phyloP scores from a whole-genome alignment of 2,329 filamentous ascomycete species.

The Beauveria bassiana region DNA sequence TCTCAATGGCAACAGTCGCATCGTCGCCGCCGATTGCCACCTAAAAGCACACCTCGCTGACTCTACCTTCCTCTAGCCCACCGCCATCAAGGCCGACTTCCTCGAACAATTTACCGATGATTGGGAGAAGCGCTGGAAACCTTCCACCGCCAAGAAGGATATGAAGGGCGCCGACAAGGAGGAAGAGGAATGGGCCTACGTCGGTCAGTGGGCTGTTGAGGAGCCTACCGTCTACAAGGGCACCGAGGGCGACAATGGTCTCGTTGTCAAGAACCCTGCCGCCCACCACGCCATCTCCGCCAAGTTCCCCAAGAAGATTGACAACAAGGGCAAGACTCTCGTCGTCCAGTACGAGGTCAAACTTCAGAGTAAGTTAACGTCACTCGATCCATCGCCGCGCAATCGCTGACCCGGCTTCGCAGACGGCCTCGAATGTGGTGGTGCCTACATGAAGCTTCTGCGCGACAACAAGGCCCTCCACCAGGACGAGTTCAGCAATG shows the following conservation, averaged over 20 bases:
- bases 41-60: slow-evolving; percentile 11
- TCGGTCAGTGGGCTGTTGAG: slow-evolving; percentile 94
- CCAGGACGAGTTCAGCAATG: slow-evolving; percentile 95
- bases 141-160: slow-evolving; percentile 95
- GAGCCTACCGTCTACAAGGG: slow-evolving; percentile 87
- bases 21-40: no score
- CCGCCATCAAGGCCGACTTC: slow-evolving; percentile 84
- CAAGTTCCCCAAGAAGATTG: slow-evolving; percentile 93
- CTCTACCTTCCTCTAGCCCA: slow-evolving; percentile 54
- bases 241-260: slow-evolving; percentile 89
- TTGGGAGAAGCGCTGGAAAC: slow-evolving; percentile 91
- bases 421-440: slow-evolving; percentile 96
- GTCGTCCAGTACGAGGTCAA: slow-evolving; percentile 99
- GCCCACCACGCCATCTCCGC: slow-evolving; percentile 99
- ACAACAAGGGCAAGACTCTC: slow-evolving; percentile 94
- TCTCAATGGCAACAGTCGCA: background rate
- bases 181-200: slow-evolving; percentile 87
- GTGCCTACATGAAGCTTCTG: slow-evolving; percentile 98
- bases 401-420: slow-evolving; percentile 10
- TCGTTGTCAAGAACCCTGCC: slow-evolving; percentile 95
- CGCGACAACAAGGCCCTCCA: slow-evolving; percentile 96
- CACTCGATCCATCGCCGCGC: background rate
- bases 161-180: slow-evolving; percentile 64
- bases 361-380: slow-evolving; percentile 71
- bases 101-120: slow-evolving; percentile 97